Percentiles rank a stretch among this genome's conserved stretches.
Conservation (phyloP, 768 basidiomycete genomes). For the Suillus variegatus region DNA sequence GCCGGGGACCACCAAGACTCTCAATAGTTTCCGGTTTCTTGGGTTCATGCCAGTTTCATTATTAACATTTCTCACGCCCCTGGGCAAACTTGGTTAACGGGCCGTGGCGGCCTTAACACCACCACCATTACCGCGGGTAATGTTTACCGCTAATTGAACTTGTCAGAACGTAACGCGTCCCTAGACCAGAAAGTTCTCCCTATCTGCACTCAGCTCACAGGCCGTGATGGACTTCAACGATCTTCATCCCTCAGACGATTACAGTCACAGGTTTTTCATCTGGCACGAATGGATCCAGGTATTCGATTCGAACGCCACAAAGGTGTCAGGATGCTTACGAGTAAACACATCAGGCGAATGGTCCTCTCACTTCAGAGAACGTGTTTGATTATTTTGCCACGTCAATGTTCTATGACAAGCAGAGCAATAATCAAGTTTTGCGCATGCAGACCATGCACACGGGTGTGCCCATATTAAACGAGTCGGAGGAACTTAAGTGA, state of each 20-base stretch:
- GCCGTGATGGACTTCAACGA: conserved; percentile 52
- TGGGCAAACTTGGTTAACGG: too few relatives aligned
- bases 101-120: too few relatives aligned
- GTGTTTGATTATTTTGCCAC: conserved; percentile 89
- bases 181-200: neutral
- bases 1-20: too few relatives aligned
- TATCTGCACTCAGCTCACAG: neutral
- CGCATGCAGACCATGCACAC: conserved; percentile 94
- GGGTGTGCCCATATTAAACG: conserved; percentile 72
- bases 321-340: neutral
- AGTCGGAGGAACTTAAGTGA: conserved; percentile 85
- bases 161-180: neutral
- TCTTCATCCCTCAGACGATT: conserved; percentile 80
- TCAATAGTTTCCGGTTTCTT: too few relatives aligned
- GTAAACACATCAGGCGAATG: conserved; percentile 58
- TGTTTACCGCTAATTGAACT: too few relatives aligned
- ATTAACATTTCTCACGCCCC: too few relatives aligned
- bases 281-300: conserved; percentile 93
- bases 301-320: conserved; percentile 5
- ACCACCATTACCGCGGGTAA: too few relatives aligned
- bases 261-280: conserved; percentile 81
- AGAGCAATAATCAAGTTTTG: conserved; percentile 88
- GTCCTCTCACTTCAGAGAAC: conserved; percentile 72
- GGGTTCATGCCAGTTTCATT: too few relatives aligned
- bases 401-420: conserved; percentile 94